Percentiles rank a stretch among this genome's conserved stretches.
Conservation (phyloP, 805 yeast species). For the Cyberlindnera misumaiensis region DNA sequence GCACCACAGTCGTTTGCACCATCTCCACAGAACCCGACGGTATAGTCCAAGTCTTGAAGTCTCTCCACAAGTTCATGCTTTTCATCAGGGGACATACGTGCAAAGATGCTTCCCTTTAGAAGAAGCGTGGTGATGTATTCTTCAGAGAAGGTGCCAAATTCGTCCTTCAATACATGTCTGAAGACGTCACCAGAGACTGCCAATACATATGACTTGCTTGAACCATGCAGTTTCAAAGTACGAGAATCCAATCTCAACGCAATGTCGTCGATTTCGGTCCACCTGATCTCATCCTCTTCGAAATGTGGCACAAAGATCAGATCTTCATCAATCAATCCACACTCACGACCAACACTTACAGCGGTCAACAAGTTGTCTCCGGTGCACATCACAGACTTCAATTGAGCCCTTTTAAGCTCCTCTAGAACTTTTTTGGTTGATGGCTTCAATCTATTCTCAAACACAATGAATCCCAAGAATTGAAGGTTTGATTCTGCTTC, state of each 20-base stretch:
- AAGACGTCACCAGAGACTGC: constrained; percentile 95
- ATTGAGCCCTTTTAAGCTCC: constrained; percentile 56
- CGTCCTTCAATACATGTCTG: constrained; percentile 55
- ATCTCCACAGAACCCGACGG: constrained; percentile 97
- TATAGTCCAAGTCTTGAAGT: constrained; percentile 76
- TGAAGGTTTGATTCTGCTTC: constrained; percentile 61
- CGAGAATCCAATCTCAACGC: constrained; percentile 51
- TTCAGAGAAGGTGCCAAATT: constrained; percentile 23
- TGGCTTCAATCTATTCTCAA: constrained; percentile 83
- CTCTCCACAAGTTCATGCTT: constrained; percentile 92
- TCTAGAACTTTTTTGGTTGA: constrained; percentile 56
- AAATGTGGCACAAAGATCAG: constrained; percentile 59
- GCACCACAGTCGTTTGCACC: constrained; percentile 99
- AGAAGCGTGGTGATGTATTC: constrained; percentile 50
- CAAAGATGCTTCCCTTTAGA: constrained; percentile 71
- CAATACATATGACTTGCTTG: constrained; percentile 44
- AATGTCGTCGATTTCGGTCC: constrained; percentile 66
- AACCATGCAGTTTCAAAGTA: constrained; percentile 45
- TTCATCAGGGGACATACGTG: constrained; percentile 99
- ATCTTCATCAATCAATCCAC: constrained; percentile 50
- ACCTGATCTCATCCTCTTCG: constrained; percentile 33
- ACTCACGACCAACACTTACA: constrained; percentile 84
- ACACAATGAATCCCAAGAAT: constrained; percentile 83
- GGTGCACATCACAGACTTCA: constrained; percentile 92
- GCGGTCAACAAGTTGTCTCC: constrained; percentile 97